These are phyloP conservation scores for Plasmodium vinckei DNA, from an alignment of 169 alveolate genomes.

Conservation along the genomic window DNA sequence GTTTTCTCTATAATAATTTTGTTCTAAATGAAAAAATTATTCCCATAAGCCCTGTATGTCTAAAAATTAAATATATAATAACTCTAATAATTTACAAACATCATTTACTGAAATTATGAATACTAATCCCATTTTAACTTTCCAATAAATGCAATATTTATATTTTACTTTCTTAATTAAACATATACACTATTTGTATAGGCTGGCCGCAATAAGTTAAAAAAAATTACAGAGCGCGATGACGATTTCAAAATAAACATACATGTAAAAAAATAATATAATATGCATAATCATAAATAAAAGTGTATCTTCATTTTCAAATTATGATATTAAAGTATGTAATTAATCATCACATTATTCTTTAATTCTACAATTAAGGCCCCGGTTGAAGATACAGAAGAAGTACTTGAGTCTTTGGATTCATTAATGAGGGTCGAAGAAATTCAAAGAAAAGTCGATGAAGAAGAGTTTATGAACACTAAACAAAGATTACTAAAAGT, in stretches of 20 bases:
- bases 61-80: constrained; percentile 1
- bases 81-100: constrained; percentile 4
- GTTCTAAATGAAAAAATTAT: constrained; percentile 74
- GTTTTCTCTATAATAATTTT: constrained; percentile 44
- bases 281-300: constrained; percentile 78
- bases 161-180: constrained; percentile 13
- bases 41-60: constrained; percentile 71
- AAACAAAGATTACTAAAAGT: constrained; percentile 80
- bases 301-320: background rate
- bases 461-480: constrained; percentile 83
- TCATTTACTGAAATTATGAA: too few species aligned
- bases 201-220: constrained; percentile 73
- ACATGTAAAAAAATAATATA: constrained; percentile 47
- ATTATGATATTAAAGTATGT: too few species aligned
- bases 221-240: constrained; percentile 68
- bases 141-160: background rate
- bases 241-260: constrained; percentile 74
- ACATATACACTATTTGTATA: constrained; percentile 1
- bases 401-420: constrained; percentile 64
- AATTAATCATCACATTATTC: background rate
- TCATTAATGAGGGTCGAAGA: constrained; percentile 86
- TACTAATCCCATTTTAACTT: too few species aligned
- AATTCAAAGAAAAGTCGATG: constrained; percentile 79
- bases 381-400: constrained; percentile 54
- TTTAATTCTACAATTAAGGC: constrained; percentile 32